Conservation (phyloP, 2,329 filamentous ascomycete species). For the Penicillium sp. region DNA sequence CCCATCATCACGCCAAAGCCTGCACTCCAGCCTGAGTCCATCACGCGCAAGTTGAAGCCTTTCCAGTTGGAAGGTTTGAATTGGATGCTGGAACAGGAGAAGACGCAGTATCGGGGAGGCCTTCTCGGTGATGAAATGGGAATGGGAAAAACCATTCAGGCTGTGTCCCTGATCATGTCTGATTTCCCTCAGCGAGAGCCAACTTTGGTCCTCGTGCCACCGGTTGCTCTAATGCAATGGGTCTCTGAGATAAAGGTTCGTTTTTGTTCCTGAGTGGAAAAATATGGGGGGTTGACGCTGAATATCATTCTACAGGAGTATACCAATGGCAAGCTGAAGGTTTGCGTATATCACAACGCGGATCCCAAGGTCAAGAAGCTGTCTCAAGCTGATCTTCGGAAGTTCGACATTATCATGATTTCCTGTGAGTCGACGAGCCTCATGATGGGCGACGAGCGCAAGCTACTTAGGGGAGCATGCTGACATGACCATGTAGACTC, state of each 20-base stretch:
- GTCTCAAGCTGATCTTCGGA: slow-evolving; percentile 65
- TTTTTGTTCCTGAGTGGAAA: background rate
- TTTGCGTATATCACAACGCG: slow-evolving; percentile 82
- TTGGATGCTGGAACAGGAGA: slow-evolving; percentile 91
- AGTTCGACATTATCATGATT: slow-evolving; percentile 92
- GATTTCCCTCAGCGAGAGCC: slow-evolving; percentile 81
- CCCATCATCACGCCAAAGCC: slow-evolving; percentile 59
- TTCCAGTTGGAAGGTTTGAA: slow-evolving; percentile 91
- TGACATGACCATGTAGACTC: slow-evolving; percentile 31
- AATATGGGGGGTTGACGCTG: background rate
- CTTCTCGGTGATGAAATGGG: slow-evolving; percentile 97
- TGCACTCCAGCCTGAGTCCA: slow-evolving; percentile 67
- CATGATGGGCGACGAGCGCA: too few species aligned
- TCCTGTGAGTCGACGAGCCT: slow-evolving; percentile 62
- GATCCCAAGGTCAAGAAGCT: slow-evolving; percentile 77
- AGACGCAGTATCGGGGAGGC: slow-evolving; percentile 77
- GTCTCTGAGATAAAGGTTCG: slow-evolving; percentile 67
- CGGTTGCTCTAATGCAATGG: slow-evolving; percentile 95
- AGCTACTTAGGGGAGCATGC: background rate
- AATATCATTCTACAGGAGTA: slow-evolving; percentile 43
- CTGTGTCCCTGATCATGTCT: slow-evolving; percentile 96
- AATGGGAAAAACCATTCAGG: slow-evolving; percentile 96
- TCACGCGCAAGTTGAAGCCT: slow-evolving; percentile 77
- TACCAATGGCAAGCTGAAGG: slow-evolving; percentile 83
- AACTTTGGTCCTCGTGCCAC: slow-evolving; percentile 81